These are phyloP conservation scores for Sisymbrium altissimum DNA, from an alignment of 345 rosid species.

Conservation along the genomic window DNA sequence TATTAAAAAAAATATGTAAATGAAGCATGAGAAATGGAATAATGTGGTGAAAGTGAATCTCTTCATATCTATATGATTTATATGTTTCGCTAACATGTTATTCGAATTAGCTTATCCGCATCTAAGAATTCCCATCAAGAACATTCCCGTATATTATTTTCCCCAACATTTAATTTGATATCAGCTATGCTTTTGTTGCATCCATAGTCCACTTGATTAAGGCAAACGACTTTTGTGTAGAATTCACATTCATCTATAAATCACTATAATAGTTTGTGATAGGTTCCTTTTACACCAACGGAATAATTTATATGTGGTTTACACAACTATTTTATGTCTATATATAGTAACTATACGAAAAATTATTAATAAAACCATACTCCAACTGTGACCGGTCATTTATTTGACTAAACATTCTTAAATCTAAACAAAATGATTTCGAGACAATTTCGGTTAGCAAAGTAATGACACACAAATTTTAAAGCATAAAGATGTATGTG, in stretches of 20 bases:
- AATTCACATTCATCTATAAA: neutral
- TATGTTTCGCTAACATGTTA: too few species aligned
- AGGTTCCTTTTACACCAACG: neutral
- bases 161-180: slow-evolving; percentile 12
- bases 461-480: neutral
- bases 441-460: neutral
- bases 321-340: neutral
- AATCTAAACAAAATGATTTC: neutral
- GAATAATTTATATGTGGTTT: neutral
- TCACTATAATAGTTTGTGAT: neutral
- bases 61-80: too few species aligned
- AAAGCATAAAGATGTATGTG: neutral
- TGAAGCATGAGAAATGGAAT: too few species aligned
- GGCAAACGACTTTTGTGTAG: neutral
- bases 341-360: neutral
- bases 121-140: too few species aligned
- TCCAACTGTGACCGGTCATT: neutral
- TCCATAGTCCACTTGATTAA: slow-evolving; percentile 14
- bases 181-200: slow-evolving; percentile 17
- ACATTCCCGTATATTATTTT: neutral
- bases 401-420: neutral
- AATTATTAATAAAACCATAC: neutral
- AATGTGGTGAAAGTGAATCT: too few species aligned
- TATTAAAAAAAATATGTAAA: too few species aligned
- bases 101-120: too few species aligned